Evolutionary conservation across 208 protist species (phyloP), one percentile per base, ranked within the genome.

Genomic region (Wallacemonas sp.): DNA sequence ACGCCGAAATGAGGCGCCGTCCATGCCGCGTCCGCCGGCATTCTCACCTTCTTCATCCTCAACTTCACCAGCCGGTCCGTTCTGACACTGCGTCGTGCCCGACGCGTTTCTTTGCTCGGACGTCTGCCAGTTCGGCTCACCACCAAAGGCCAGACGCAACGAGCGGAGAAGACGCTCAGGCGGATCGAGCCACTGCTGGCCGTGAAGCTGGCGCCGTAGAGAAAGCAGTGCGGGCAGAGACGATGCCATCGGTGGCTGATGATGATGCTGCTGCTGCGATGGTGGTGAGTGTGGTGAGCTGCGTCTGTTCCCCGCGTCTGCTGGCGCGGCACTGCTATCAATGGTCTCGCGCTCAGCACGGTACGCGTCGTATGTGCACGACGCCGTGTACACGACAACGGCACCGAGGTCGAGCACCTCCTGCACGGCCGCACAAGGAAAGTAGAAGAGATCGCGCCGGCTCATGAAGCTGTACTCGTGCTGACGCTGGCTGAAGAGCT

Each of bases 351-450:
- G 26, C 54, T 24, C 33, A 23, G 21, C 48, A 3, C 1, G 21
- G 76, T 88, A 88, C 21, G 49, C 55, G 4, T 26, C 36, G 61
- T 83, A 55, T 0, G 87, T 93, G 5, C 55, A 41, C 4, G 72
- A 77, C n/a, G 78, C 70, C 4, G 88, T 26, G 65, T 89, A 90
- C 5, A 88, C 8, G 26, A 89, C 83, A 1, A 90, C 65, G 0
- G 83, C 79, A 21, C 80, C 84, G 72, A 90, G 88, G 21, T 91
- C 74, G 57, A 94, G 89, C 27, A 87, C 68, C 32, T 76, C 68
- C 57, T 74, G 61, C 32, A 88, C 65, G 36, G 82, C 67, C 2
- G 49, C 36, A 55, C 83, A 89, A 12, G 82, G 80, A 61, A 75
- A 79, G 57, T 82, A 74, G 62, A 83, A 81, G 5, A 94, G 63